Base-by-base conservation (phyloP, 2,329 filamentous ascomycete species). In the Fusarium penzigii region DNA sequence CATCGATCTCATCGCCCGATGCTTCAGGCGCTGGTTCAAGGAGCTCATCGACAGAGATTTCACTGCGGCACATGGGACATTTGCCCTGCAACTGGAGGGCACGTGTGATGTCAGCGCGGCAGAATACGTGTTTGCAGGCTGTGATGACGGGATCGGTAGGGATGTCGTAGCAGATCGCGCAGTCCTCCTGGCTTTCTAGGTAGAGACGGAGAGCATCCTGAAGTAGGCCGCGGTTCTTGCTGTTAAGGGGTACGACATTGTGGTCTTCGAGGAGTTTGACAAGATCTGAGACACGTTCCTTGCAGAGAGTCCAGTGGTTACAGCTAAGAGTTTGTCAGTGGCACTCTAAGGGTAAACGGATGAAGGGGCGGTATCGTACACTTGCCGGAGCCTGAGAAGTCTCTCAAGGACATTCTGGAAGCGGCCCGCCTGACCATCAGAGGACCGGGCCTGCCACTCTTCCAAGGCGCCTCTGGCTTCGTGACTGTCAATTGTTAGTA, bases 291-390 rank as follows among this genome's bases (percentile, higher is more conserved):
- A 95, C 79, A 12, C 89, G 85, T 32, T 88, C 79, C 45, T 86
- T 87, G 65, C 89, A 90, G 11, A 97, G 80, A 9, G 87, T 86
- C 90, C 90, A 95, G 68, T 96, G 92, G 59, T 93, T 92, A 72
- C 92, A 96, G 12, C 78, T 81, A 50, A 12, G n/a, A 17, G 17
- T 16, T 1, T 5, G 25, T 63, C n/a, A 64, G 59, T 17, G 39
- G 29, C 10, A 11, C 14, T 25, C 20, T 25, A 25, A 25, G 20
- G 7, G 29, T 3, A 14, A 2, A 34, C 3, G 12, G 6, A 16
- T 5, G 5, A n/a, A 14, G 9, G 7, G 12, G 6, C n/a, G 10
- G 17, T 29, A 12, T 64, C 71, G 62, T 65, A 80, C 68, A 89
- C 82, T 72, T 96, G 92, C 16, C 92, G 84, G 59, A 96, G 82